Evolutionary conservation across 345 rosid genomes (phyloP).

Genomic region (Ricinus communis): DNA sequence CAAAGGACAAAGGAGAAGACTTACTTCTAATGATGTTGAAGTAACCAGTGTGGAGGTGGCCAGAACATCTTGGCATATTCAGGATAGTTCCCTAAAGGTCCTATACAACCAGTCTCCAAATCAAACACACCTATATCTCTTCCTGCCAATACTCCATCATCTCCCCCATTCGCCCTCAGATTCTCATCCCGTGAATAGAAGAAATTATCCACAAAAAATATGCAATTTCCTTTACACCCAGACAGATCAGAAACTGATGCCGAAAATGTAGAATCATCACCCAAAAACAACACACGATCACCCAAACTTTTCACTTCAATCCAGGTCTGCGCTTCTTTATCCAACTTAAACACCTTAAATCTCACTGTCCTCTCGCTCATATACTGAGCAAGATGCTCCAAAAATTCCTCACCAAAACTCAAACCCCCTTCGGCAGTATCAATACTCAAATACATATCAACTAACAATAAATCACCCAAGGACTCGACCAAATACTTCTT

Average conservation of each 20-base stretch:
- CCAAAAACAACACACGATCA: conserved; percentile 68
- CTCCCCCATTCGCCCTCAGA: conserved; percentile 5
- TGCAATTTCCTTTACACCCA: conserved; percentile 50
- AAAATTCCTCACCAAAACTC: conserved; percentile 27
- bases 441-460: conserved; percentile 75
- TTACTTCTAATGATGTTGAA: conserved; percentile 46
- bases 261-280: conserved; percentile 79
- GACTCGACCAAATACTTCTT: conserved; percentile 90
- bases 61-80: conserved; percentile 65
- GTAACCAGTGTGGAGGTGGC: conserved; percentile 78
- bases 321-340: conserved; percentile 49
- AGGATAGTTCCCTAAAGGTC: conserved; percentile 46
- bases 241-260: conserved; percentile 51
- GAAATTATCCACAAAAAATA: conserved; percentile 62
- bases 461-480: conserved; percentile 62
- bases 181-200: conserved; percentile 40
- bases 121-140: conserved; percentile 66
- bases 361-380: conserved; percentile 72
- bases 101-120: conserved; percentile 49
- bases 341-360: conserved; percentile 67
- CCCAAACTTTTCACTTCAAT: conserved; percentile 47
- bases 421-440: conserved; percentile 47
- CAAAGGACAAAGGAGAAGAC: conserved; percentile 18
- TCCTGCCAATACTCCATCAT: conserved; percentile 25
- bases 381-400: conserved; percentile 36